Evolutionary conservation across 768 basidiomycete genomes (phyloP).

Genomic region (Lentinus brumalis): DNA sequence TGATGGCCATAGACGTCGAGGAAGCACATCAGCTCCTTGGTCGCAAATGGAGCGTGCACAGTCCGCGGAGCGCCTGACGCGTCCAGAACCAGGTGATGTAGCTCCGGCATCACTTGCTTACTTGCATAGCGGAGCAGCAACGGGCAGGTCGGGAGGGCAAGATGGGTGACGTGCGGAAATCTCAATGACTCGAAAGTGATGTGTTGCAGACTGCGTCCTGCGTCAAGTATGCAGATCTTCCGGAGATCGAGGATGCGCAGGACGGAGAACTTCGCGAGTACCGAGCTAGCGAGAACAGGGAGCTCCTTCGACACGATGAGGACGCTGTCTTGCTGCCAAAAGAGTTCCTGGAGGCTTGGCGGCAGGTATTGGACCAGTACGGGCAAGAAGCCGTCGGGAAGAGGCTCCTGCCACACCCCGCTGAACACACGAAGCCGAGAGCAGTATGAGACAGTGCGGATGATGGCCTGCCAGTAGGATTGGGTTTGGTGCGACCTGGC

Average conservation of each 20-base stretch:
- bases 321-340: conserved; percentile 42
- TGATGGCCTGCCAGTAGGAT: conserved; percentile 44
- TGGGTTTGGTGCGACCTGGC: conserved; percentile 41
- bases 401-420: conserved; percentile 46
- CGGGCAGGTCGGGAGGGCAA: conserved; percentile 44
- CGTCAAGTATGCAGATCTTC: conserved; percentile 33
- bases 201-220: conserved; percentile 24
- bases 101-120: conserved; percentile 42
- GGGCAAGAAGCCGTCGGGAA: conserved; percentile 47
- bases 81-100: conserved; percentile 46
- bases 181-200: conserved; percentile 14
- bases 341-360: conserved; percentile 43
- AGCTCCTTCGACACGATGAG: conserved; percentile 21
- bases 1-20: conserved; percentile 44
- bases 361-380: conserved; percentile 45
- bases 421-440: conserved; percentile 48
- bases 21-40: conserved; percentile 35
- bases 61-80: conserved; percentile 15
- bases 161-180: conserved; percentile 44
- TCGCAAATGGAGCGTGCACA: conserved; percentile 6
- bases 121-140: conserved; percentile 42
- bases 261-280: conserved; percentile 41
- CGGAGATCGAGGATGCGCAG: conserved; percentile 51
- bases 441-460: conserved; percentile 47
- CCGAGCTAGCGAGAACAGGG: conserved; percentile 36